A percentile compares a stretch with the other conserved stretches of the same genome.
phyloP scores from a whole-genome alignment of 1,284 basidiomycete species.

The Clitocybe nebularis region DNA sequence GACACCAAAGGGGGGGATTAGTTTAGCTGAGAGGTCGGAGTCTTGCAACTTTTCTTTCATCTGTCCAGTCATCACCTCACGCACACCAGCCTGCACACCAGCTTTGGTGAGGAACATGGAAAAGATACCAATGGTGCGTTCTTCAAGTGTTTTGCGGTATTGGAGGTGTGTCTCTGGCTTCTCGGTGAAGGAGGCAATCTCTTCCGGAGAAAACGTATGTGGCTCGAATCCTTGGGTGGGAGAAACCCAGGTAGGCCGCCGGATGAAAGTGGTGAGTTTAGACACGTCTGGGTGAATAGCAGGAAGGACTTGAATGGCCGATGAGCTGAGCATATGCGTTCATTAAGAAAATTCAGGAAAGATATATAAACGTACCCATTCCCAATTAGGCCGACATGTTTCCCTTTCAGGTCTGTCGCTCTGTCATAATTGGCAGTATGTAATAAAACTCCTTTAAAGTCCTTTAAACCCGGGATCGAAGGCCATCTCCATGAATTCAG shows the following conservation, averaged over 20 bases:
- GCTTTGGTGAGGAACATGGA: constrained; percentile 22
- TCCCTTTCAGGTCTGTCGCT: constrained; percentile 35
- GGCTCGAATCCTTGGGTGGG: constrained; percentile 22
- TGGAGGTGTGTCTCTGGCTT: constrained; percentile 22
- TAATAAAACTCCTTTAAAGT: constrained; percentile 38
- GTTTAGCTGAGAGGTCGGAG: constrained; percentile 8
- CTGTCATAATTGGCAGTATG: constrained; percentile 46
- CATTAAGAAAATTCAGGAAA: too few relatives aligned
- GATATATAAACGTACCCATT: constrained; percentile 40
- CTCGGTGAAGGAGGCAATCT: constrained; percentile 19
- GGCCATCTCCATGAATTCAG: constrained; percentile 34
- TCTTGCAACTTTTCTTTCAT: constrained; percentile 24
- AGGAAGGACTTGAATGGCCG: constrained; percentile 33
- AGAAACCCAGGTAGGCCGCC: constrained; percentile 28
- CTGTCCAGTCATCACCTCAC: constrained; percentile 10
- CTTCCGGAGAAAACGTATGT: constrained; percentile 24
- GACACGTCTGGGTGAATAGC: constrained; percentile 27
- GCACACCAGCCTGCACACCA: constrained; percentile 18
- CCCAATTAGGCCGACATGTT: constrained; percentile 46
- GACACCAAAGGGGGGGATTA: constrained; percentile 26
- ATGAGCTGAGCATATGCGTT: constrained; percentile 25
- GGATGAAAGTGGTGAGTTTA: constrained; percentile 27
- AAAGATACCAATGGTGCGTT: constrained; percentile 18
- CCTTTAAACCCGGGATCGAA: constrained; percentile 36
- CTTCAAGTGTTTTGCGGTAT: constrained; percentile 24